Base-by-base conservation (phyloP, 805 yeast genomes). In the Blastobotrys chiropterorum region DNA sequence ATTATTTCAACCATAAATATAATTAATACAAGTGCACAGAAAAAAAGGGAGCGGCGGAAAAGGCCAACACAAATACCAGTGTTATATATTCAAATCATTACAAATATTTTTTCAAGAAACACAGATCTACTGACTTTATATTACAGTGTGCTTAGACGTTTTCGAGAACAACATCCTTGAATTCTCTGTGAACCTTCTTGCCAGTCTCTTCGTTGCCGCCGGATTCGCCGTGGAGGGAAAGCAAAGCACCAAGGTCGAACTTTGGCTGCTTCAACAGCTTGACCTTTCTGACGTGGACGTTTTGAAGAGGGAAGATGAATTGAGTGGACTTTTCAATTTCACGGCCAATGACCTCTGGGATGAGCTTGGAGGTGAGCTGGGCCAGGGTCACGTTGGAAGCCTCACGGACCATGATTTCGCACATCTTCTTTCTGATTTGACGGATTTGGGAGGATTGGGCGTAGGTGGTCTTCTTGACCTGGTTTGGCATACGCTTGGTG, bases 111-210 rank as follows among this genome's bases (percentile, higher is more conserved):
- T n/a, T 40, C 3, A 8, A 8, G 8, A 8, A 40, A 40, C 43
- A 40, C 20, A 26, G 34, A 26, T 26, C 34, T 26, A 26, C 34
- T 26, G 34, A 26, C 34, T 26, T 26, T 26, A 40, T 40, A 40
- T 40, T 26, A 45, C 26, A 21, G 11, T 7, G n/a, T 6, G 39
- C 70, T 84, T 89, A 92, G 73, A 92, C 98, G 72, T 92, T 73
- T 83, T 92, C 98, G 78, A 94, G 89, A 74, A 94, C 89, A 75
- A 88, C 97, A 77, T 92, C 99, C 83, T 92, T 90, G 95, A 90
- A 92, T 76, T 95, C 96, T 66, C 85, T 74, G 67, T 86, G 75
- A 71, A 92, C 92, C 78, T 90, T 90, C 86, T 92, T 90, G 79
- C 97, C 97, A 74, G 95, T 89, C 77, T 94, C 96, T 75, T 90